Evolutionary conservation across 192 early-diverging fungal genomes (phyloP).

Genomic region (Rhizophagus prolifer): DNA sequence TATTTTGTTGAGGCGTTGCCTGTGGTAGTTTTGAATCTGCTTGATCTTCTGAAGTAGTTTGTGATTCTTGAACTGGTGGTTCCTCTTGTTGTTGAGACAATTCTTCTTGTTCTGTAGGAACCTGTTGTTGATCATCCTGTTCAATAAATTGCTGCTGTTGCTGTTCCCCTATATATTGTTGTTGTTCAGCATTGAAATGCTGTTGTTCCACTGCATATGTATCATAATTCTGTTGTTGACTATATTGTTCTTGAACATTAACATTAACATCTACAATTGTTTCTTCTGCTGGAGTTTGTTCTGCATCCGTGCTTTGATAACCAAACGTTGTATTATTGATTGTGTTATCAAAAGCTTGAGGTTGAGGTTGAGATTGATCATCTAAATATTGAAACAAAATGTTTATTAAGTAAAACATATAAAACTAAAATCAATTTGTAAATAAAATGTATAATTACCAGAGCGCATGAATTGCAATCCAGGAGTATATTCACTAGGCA

Average conservation of each 20-base stretch:
- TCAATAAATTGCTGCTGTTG: not conserved
- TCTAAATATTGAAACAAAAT: not conserved
- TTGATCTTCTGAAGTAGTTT: not conserved
- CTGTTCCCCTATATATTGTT: not conserved
- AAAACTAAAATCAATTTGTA: not conserved
- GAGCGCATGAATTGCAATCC: constrained; percentile 14
- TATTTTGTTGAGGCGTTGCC: not conserved
- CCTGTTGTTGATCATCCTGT: not conserved
- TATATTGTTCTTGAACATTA: constrained; percentile 4
- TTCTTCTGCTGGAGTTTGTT: not conserved
- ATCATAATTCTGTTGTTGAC: constrained; percentile 26
- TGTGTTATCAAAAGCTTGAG: not conserved
- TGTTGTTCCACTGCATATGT: constrained; percentile 4
- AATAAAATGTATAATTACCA: not conserved
- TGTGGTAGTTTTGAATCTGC: constrained; percentile 3
- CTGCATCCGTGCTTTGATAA: not conserved
- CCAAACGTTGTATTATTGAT: not conserved
- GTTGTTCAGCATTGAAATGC: not conserved
- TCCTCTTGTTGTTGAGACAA: not conserved
- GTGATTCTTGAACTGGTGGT: not conserved
- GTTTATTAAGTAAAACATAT: not conserved
- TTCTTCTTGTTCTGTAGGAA: not conserved
- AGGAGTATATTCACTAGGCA: not conserved
- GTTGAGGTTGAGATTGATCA: not conserved
- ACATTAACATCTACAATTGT: not conserved